Evolutionary conservation across 805 yeast genomes (phyloP).

Genomic region (Hagleromyces aurorensis): DNA sequence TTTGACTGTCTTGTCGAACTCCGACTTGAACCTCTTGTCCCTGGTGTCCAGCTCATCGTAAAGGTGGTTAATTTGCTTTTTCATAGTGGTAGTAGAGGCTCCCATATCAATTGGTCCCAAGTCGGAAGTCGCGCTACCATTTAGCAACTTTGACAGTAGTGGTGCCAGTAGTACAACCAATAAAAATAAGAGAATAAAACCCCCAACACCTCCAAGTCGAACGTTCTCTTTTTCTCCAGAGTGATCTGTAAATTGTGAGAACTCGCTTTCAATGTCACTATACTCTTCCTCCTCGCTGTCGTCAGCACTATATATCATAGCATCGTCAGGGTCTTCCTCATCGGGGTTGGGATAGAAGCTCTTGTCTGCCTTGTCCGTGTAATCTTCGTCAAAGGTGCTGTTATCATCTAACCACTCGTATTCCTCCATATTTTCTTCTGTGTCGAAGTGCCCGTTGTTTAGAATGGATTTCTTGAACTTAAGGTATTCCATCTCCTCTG

Average conservation of each 20-base stretch:
- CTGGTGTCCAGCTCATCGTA: constrained; percentile 22
- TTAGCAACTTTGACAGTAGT: background rate
- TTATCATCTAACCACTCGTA: constrained; percentile 14
- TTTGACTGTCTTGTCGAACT: constrained; percentile 25
- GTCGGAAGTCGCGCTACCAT: background rate
- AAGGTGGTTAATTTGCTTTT: constrained; percentile 26
- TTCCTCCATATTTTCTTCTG: constrained; percentile 10
- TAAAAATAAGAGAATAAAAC: background rate
- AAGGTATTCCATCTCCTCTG: constrained; percentile 5
- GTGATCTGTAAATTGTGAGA: too few species aligned
- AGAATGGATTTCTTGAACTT: constrained; percentile 14
- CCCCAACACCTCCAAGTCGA: constrained; percentile 3
- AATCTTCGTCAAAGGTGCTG: constrained; percentile 15
- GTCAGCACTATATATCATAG: constrained; percentile 2
- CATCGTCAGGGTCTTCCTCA: constrained; percentile 8
- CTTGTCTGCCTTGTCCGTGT: constrained; percentile 19
- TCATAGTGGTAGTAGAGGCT: constrained; percentile 8
- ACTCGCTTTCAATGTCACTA: constrained; percentile 2
- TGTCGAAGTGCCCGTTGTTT: constrained; percentile 8
- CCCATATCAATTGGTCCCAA: background rate
- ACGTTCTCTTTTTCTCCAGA: background rate
- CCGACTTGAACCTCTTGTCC: constrained; percentile 19
- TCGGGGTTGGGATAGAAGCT: constrained; percentile 16
- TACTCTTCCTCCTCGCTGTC: constrained; percentile 2
- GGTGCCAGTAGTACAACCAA: constrained; percentile 1